Evolutionary conservation across 1,284 basidiomycete species (phyloP), one percentile per base, ranked within the genome.

Genomic region (Anthracocystis walkeri): DNA sequence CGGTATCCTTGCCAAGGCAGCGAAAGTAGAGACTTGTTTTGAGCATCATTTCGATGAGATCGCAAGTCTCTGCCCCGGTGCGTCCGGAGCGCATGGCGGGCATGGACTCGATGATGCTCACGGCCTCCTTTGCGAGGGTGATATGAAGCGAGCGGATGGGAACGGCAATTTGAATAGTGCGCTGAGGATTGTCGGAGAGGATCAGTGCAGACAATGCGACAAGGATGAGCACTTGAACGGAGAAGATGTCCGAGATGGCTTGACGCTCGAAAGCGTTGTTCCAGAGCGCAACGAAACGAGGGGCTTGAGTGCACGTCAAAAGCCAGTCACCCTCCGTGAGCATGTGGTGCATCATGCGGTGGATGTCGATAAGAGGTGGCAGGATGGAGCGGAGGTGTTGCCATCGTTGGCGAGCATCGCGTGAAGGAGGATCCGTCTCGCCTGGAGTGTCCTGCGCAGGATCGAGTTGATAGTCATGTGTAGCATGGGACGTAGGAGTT

Each of bases 281-380:
- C 70, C 70, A 73, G n/a, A 62, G 57, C 2, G 58, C 55, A 16
- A 73, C 53, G 45, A 65, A 64, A n/a, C 60, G 60, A n/a, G 57
- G 48, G 18, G 61, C 40, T 18, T 73, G 42, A 20, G 60, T 10
- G 21, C 35, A 60, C 16, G 27, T 33, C 44, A 65, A 44, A 41
- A 73, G 60, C 70, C 70, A 73, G 33, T 73, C 60, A 25, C 60
- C 56, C 31, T 68, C 61, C 45, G 56, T 50, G 33, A 68, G 56
- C 29, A 63, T 21, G 54, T 67, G 58, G 50, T 65, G 57, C 60
- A 68, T 59, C 46, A 73, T 59, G 40, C 55, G 35, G 31, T 73
- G 60, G 14, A 55, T 73, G n/a, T 73, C 70, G 41, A 56, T 49
- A 42, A 73, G 55, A 8, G 70, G 65, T 7, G 70, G 70, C 4